A percentile compares a stretch with the other conserved stretches of the same genome.
Conservation (phyloP, 306 rosid genomes). For the Cucurbita argyrosperma region DNA sequence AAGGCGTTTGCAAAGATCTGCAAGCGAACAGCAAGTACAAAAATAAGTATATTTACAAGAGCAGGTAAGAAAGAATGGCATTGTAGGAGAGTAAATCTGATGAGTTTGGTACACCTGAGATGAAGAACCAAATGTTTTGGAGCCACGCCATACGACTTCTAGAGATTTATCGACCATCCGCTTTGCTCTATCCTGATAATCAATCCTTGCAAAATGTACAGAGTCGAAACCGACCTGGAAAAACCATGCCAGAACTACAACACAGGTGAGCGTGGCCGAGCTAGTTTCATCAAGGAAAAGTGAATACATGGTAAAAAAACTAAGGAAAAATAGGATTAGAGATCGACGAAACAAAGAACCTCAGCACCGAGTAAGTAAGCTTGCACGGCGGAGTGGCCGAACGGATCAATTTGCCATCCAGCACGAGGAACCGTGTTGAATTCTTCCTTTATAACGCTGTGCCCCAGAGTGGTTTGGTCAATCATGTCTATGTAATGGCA, state of each 20-base stretch:
- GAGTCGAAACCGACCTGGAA: conserved; percentile 87
- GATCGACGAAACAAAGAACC: conserved; percentile 19
- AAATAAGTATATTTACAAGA: not conserved
- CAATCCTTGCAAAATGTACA: conserved; percentile 84
- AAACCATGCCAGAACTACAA: not conserved
- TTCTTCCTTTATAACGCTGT: conserved; percentile 39
- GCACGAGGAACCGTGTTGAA: conserved; percentile 60
- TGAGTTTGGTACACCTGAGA: conserved; percentile 40
- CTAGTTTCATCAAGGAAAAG: not conserved
- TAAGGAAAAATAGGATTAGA: not conserved
- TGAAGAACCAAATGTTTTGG: conserved; percentile 70
- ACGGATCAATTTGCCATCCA: conserved; percentile 93
- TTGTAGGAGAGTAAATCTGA: not conserved
- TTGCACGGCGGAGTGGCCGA: conserved; percentile 85
- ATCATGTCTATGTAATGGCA: conserved; percentile 82
- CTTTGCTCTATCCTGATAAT: conserved; percentile 67
- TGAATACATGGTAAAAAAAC: not conserved
- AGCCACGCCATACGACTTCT: conserved; percentile 90
- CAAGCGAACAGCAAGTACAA: not conserved
- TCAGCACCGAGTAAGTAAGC: conserved; percentile 69
- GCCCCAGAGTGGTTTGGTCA: conserved; percentile 83
- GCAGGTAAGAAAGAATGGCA: not conserved
- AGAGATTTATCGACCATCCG: conserved; percentile 61
- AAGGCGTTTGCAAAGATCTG: conserved; percentile 81
- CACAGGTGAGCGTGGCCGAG: not conserved